Conservation (phyloP, 495 filamentous ascomycete genomes). For the Letharia lupina region DNA sequence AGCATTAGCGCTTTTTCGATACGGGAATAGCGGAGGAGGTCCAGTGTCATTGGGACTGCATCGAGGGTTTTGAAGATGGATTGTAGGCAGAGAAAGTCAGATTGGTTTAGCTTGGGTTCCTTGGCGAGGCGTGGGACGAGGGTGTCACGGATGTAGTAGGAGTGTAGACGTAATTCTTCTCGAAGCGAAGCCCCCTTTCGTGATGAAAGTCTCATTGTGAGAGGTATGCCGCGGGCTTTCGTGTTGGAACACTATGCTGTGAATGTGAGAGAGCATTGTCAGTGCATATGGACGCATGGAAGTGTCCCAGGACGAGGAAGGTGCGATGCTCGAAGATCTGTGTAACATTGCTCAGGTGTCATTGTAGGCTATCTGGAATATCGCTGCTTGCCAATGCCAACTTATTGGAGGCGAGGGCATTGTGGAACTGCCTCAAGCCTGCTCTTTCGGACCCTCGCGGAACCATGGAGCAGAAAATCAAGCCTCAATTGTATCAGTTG, state of each 20-base stretch:
- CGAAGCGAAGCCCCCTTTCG: background rate
- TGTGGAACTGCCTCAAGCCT: background rate
- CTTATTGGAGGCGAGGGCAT: background rate
- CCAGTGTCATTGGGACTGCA: constrained; percentile 16
- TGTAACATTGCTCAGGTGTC: background rate
- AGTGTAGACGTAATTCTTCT: constrained; percentile 16
- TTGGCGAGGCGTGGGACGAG: constrained; percentile 16
- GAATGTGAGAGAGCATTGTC: background rate
- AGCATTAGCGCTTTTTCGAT: constrained; percentile 23
- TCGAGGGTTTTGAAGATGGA: constrained; percentile 16
- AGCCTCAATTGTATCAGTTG: background rate
- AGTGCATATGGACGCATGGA: background rate
- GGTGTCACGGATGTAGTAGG: constrained; percentile 22
- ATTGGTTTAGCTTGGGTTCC: background rate
- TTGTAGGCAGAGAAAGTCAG: constrained; percentile 5
- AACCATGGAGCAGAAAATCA: background rate
- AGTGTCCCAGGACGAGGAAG: background rate
- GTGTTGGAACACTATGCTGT: background rate
- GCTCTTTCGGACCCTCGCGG: background rate
- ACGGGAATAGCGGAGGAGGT: constrained; percentile 20
- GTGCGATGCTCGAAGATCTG: constrained; percentile 1
- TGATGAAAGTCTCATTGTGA: background rate
- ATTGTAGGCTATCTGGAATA: background rate
- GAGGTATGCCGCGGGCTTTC: background rate
- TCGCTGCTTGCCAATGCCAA: background rate